Percentiles rank a stretch among this genome's conserved stretches.
Evolutionary conservation across 306 rosid species (phyloP).

Genomic region (Quercus suber): DNA sequence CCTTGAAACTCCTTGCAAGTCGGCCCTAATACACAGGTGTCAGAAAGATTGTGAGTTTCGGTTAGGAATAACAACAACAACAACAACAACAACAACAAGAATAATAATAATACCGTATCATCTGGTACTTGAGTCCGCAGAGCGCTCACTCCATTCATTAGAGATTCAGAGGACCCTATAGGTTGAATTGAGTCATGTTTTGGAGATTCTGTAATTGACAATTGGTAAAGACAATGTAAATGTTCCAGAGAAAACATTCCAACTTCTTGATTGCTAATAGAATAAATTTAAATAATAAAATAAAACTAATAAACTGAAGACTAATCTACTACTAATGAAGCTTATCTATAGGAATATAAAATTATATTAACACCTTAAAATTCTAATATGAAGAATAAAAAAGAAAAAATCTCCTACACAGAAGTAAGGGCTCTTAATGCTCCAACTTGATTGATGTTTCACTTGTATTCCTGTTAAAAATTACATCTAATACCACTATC

Average conservation of each 20-base stretch:
- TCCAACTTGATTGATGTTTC: background rate
- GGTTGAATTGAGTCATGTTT: slow-evolving; percentile 41
- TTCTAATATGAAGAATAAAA: background rate
- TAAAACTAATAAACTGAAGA: background rate
- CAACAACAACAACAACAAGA: background rate
- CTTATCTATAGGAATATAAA: background rate
- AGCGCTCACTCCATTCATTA: slow-evolving; percentile 33
- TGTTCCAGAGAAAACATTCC: slow-evolving; percentile 5
- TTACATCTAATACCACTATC: background rate
- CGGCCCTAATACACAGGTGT: slow-evolving; percentile 47
- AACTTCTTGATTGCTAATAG: background rate
- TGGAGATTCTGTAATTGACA: slow-evolving; percentile 44
- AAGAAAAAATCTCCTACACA: background rate
- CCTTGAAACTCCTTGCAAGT: slow-evolving; percentile 50
- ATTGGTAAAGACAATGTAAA: background rate
- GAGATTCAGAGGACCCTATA: slow-evolving; percentile 33
- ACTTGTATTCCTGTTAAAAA: background rate
- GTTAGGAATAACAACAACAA: background rate
- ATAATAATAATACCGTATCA: slow-evolving; percentile 38
- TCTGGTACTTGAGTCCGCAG: slow-evolving; percentile 37
- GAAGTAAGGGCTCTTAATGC: background rate
- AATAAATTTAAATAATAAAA: background rate
- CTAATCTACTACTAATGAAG: background rate
- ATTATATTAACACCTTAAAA: background rate
- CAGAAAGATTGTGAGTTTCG: slow-evolving; percentile 17